Percentiles rank a stretch among this genome's conserved stretches.
These are phyloP conservation scores for Coemansia sp. DNA, from an alignment of 192 early-diverging fungal species.

Conservation along the genomic window DNA sequence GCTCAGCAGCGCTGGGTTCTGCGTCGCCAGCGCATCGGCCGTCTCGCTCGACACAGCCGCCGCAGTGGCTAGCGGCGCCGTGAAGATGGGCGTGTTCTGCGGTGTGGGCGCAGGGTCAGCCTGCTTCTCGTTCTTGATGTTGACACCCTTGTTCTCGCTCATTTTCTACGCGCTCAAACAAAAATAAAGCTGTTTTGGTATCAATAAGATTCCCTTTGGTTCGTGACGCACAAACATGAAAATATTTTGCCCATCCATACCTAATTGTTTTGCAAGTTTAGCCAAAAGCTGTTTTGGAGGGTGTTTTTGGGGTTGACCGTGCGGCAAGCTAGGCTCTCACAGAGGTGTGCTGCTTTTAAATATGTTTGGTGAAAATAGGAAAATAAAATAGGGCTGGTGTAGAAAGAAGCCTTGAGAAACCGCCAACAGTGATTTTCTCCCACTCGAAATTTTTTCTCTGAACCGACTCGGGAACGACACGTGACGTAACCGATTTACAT, in stretches of 20 bases:
- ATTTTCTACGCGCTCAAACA: not conserved
- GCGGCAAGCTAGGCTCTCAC: too few species aligned
- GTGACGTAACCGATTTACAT: not conserved
- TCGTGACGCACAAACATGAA: not conserved
- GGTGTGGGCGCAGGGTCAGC: constrained; percentile 58
- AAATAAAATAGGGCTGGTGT: not conserved
- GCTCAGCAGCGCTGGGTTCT: constrained; percentile 67
- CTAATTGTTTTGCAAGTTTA: too few species aligned
- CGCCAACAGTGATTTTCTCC: not conserved
- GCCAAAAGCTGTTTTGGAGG: too few species aligned
- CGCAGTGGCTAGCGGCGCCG: constrained; percentile 47
- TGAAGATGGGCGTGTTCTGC: constrained; percentile 65
- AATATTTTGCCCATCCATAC: too few species aligned
- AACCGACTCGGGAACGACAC: constrained; percentile 1
- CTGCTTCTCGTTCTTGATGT: constrained; percentile 62
- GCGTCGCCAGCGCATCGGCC: constrained; percentile 25
- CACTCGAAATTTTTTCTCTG: not conserved
- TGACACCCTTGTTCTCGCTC: constrained; percentile 50
- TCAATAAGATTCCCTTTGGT: not conserved
- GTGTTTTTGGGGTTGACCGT: too few species aligned
- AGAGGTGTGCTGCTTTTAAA: too few species aligned
- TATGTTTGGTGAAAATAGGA: not conserved
- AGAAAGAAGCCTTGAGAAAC: not conserved
- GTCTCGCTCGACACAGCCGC: constrained; percentile 38
- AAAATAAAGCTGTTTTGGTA: not conserved